Evolutionary conservation across 495 filamentous ascomycete species (phyloP), one percentile per base, ranked within the genome.

Genomic region (Corynascus novoguineensis): DNA sequence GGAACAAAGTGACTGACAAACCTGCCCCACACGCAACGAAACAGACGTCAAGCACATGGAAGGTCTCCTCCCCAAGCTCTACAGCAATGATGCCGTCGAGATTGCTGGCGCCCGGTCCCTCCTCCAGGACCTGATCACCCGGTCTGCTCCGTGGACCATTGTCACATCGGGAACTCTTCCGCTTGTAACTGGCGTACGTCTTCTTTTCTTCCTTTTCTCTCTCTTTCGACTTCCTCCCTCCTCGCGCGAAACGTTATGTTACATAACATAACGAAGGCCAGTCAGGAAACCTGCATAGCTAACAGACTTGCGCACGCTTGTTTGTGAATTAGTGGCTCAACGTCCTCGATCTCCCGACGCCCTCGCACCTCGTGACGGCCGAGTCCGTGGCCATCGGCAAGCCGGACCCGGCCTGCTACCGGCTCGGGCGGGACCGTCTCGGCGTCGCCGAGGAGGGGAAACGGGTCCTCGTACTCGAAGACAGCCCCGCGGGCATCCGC

Each of bases 371-470:
- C 21, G 84, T 97, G 31, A 84, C 86, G 4, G 93, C 92, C 19
- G 90, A 96, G 75, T 89, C 90, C 42, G 92, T 98, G 19, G 70
- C 76, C 61, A 74, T 82, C 58, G 93, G 93, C 40, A 98, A 98
- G 77, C 93, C 93, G 12, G 83, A 88, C 68, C 92, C 93, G 21
- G 77, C 82, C 21, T 93, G 93, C 78, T 97, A 97, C 68, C 57
- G 75, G 32, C 79, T 95, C 4, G 92, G 89, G 0, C 78, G 78
- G 42, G 72, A 81, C 66, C 78, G 77, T 57, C 76, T 95, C 15
- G 80, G 75, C 0, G 68, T 93, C 22, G 64, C 66, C 14, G 67
- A 57, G 35, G 49, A 60, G 15, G 62, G 54, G 29, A 57, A 58
- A 17, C 71, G 78, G 14, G 74, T 93, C 19, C 73, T 97, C 17